Evolutionary conservation across 1,139 yeast species (phyloP).

Genomic region (Protomyces gravidus): DNA sequence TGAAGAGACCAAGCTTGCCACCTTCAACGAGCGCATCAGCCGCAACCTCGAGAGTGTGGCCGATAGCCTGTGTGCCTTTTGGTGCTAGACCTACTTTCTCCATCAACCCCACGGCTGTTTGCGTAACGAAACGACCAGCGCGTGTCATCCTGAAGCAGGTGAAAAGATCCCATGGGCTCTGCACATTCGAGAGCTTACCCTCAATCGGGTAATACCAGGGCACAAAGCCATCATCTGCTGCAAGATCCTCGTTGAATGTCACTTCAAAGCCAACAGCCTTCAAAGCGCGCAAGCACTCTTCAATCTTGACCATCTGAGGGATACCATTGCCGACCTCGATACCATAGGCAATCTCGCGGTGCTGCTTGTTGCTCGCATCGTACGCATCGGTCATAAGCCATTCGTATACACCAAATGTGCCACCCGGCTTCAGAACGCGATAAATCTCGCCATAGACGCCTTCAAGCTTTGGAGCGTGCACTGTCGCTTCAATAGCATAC

Average conservation of each 20-base stretch:
- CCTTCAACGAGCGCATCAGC: slow-evolving; percentile 94
- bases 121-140: slow-evolving; percentile 81
- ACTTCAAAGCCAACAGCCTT: slow-evolving; percentile 83
- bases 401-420: slow-evolving; percentile 94
- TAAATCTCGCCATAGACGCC: slow-evolving; percentile 94
- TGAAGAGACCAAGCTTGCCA: slow-evolving; percentile 74
- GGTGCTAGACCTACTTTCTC: slow-evolving; percentile 89
- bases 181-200: slow-evolving; percentile 88
- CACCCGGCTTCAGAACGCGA: slow-evolving; percentile 96
- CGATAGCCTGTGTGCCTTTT: slow-evolving; percentile 85
- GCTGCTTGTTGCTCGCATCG: slow-evolving; percentile 81
- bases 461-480: slow-evolving; percentile 93
- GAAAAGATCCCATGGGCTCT: slow-evolving; percentile 68
- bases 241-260: slow-evolving; percentile 71
- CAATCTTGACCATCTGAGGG: slow-evolving; percentile 86
- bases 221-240: slow-evolving; percentile 71
- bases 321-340: slow-evolving; percentile 98
- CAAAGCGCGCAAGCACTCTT: slow-evolving; percentile 84
- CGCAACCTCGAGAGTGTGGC: slow-evolving; percentile 91
- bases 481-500: slow-evolving; percentile 97
- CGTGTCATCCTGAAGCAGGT: slow-evolving; percentile 86
- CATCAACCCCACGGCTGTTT: slow-evolving; percentile 69
- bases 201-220: slow-evolving; percentile 98
- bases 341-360: slow-evolving; percentile 93
- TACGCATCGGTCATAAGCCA: slow-evolving; percentile 97